Conservation (phyloP, 345 rosid genomes). For the Eucalyptus sideroxylon region DNA sequence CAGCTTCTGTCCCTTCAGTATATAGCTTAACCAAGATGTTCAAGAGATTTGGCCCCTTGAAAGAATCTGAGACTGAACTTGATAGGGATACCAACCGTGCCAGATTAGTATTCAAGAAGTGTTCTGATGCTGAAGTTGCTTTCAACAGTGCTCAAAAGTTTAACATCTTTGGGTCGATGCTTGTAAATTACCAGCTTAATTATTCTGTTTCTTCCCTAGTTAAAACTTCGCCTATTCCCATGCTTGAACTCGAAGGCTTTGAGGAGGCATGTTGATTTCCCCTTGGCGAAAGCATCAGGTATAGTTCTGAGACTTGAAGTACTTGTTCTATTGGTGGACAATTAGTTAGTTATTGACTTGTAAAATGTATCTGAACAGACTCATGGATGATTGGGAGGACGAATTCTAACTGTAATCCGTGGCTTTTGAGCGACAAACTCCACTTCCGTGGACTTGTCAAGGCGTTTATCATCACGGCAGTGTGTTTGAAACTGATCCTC, state of each 20-base stretch:
- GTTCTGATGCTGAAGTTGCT: slow-evolving; percentile 76
- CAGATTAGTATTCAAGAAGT: slow-evolving; percentile 74
- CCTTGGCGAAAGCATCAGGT: not conserved
- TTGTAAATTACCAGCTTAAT: slow-evolving; percentile 75
- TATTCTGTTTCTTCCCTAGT: slow-evolving; percentile 16
- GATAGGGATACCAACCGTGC: slow-evolving; percentile 67
- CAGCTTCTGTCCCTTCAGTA: slow-evolving; percentile 62
- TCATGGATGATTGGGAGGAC: not conserved
- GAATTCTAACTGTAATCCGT: not conserved
- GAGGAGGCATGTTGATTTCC: slow-evolving; percentile 18
- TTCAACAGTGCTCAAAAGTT: slow-evolving; percentile 65
- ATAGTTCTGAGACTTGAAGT: not conserved
- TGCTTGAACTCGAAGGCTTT: slow-evolving; percentile 4
- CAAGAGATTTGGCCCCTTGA: slow-evolving; percentile 68
- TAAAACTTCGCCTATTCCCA: slow-evolving; percentile 29
- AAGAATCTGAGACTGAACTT: slow-evolving; percentile 62
- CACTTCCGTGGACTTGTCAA: not conserved
- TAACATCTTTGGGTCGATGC: slow-evolving; percentile 58
- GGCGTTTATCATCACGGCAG: not conserved
- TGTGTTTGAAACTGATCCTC: not conserved
- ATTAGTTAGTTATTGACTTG: not conserved
- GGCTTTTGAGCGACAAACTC: not conserved
- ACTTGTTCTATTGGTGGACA: not conserved
- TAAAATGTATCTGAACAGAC: not conserved
- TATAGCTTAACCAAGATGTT: slow-evolving; percentile 69